Conservation (phyloP, 306 rosid species). For the Cicer bijugum region DNA sequence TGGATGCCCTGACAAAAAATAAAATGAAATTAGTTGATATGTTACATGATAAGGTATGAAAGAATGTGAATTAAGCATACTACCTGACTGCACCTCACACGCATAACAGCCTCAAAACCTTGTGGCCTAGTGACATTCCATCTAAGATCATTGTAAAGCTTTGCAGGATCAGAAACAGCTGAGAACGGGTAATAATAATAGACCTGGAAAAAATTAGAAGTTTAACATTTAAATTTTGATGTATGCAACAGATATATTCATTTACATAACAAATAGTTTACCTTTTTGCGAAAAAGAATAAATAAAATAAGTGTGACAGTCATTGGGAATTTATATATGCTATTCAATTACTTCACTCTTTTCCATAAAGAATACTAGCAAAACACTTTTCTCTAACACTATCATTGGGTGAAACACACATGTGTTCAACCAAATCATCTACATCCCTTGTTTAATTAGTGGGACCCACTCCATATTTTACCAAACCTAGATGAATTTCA, state of each 20-base stretch:
- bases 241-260: not conserved
- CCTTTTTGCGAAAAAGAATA: conserved; percentile 3
- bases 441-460: not conserved
- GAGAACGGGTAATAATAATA: conserved; percentile 95
- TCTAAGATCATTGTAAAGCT: conserved; percentile 96
- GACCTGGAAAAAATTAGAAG: conserved; percentile 62
- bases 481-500: not conserved
- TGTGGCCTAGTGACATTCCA: conserved; percentile 98
- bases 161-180: conserved; percentile 90
- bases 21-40: conserved; percentile 29
- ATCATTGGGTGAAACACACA: not conserved
- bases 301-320: not conserved
- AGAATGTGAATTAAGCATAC: conserved; percentile 30
- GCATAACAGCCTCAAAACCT: conserved; percentile 98
- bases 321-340: conserved; percentile 4
- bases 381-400: not conserved
- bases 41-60: conserved; percentile 28
- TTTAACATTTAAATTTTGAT: conserved; percentile 14
- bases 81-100: conserved; percentile 99
- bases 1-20: conserved; percentile 77
- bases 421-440: not conserved
- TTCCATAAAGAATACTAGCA: conserved; percentile 3
- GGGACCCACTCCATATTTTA: not conserved
- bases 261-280: conserved; percentile 24
- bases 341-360: conserved; percentile 27